These are phyloP conservation scores for Rhizoclosmatium sp. DNA, from an alignment of 192 early-diverging fungal genomes.

Conservation along the genomic window DNA sequence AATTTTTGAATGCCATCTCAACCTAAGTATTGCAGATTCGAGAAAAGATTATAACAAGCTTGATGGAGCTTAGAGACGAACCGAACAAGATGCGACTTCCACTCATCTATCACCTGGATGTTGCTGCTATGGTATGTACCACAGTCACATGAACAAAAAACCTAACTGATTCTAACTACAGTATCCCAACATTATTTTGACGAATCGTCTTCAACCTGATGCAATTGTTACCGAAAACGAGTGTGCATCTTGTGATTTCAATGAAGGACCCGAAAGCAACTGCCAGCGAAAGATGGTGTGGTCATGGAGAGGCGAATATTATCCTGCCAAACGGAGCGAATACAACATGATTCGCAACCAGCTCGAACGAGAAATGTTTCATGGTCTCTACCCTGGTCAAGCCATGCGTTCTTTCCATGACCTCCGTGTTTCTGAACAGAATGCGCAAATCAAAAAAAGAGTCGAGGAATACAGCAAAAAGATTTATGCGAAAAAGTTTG, in stretches of 20 bases:
- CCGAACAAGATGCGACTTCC: conserved; percentile 83
- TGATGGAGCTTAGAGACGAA: conserved; percentile 79
- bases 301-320: conserved; percentile 98
- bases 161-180: no score
- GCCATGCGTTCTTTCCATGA: conserved; percentile 70
- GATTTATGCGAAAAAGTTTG: conserved; percentile 84
- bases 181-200: conserved; percentile 98
- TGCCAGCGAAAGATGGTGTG: conserved; percentile 96
- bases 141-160: no score
- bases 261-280: conserved; percentile 77
- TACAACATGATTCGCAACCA: conserved; percentile 90
- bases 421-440: conserved; percentile 72
- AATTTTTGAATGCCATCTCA: neutral
- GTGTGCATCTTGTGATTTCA: conserved; percentile 94
- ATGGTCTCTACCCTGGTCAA: conserved; percentile 48
- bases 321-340: conserved; percentile 88
- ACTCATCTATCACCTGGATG: conserved; percentile 97
- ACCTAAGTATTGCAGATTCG: conserved; percentile 52
- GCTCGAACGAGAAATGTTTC: conserved; percentile 83
- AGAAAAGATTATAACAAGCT: conserved; percentile 65
- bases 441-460: conserved; percentile 76
- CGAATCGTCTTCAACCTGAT: conserved; percentile 97
- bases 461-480: conserved; percentile 87
- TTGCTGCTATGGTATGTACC: conserved; percentile 92
- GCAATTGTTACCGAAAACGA: conserved; percentile 88